phyloP scores from a whole-genome alignment of 2,329 filamentous ascomycete species.

The Neofusicoccum sp. region DNA sequence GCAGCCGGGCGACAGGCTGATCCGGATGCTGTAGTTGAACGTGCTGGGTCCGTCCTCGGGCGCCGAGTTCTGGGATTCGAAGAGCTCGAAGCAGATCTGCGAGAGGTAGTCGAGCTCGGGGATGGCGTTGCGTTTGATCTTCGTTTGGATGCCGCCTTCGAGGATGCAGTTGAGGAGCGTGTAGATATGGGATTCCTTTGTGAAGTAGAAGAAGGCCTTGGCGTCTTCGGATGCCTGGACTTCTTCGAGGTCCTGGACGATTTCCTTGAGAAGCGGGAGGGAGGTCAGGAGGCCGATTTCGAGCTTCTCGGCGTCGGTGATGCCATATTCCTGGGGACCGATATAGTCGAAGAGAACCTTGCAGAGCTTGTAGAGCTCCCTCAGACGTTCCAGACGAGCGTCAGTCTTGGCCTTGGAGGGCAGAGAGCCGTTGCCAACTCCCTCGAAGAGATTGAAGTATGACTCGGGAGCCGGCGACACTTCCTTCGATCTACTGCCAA shows the following conservation, averaged over 20 bases:
- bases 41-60: slow-evolving; percentile 61
- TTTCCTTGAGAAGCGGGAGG: slow-evolving; percentile 89
- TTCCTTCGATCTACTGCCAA: slow-evolving; percentile 20
- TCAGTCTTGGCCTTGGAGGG: slow-evolving; percentile 75
- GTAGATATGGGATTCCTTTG: slow-evolving; percentile 98
- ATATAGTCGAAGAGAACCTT: slow-evolving; percentile 98
- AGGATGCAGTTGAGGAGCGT: slow-evolving; percentile 96
- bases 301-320: slow-evolving; percentile 93
- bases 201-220: slow-evolving; percentile 98
- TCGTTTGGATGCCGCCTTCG: slow-evolving; percentile 93
- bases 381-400: slow-evolving; percentile 78
- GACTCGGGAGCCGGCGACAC: slow-evolving; percentile 41
- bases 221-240: slow-evolving; percentile 92
- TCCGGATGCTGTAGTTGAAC: slow-evolving; percentile 93
- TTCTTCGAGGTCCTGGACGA: slow-evolving; percentile 94
- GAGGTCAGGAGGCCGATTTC: slow-evolving; percentile 96
- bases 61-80: slow-evolving; percentile 79
- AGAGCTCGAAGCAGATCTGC: slow-evolving; percentile 97
- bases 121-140: slow-evolving; percentile 92
- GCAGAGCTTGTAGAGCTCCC: slow-evolving; percentile 88
- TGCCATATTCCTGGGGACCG: slow-evolving; percentile 96
- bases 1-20: slow-evolving; percentile 92
- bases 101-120: slow-evolving; percentile 96
- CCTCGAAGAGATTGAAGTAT: slow-evolving; percentile 89
- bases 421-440: slow-evolving; percentile 52